Base-by-base conservation (phyloP, 768 basidiomycete species). In the Obba rivulosa region DNA sequence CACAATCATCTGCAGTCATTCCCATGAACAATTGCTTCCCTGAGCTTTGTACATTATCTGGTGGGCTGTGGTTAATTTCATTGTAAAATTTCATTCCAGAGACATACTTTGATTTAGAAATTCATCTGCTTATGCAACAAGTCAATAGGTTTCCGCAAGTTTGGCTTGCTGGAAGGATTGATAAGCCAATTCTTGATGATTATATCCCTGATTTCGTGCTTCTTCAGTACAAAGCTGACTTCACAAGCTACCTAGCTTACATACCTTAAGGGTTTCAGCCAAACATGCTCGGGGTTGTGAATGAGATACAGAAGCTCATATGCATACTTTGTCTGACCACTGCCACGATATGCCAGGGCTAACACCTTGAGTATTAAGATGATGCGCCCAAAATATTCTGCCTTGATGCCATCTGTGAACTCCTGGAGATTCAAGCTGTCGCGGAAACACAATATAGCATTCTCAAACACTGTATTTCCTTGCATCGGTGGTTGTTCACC, bases 101-200 rank as follows among this genome's bases (percentile, higher is more conserved):
- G n/a, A n/a, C n/a, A 34, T 16, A 66, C 68, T 59, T 67, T 68
- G 17, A 62, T 65, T 63, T 61, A 68, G 45, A 52, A 65, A 31
- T 68, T 66, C 28, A 61, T 31, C 41, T 68, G 68, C 35, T 68
- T 66, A 36, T 69, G 67, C 21, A 70, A 42, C 0, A 68, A 55
- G 31, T 69, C 67, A 0, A 69, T 53, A 20, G 61, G 57, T 0
- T 66, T 48, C 25, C 49, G 69, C 2, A 43, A 17, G 37, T 62
- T 56, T 0, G 42, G 25, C 35, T 57, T 54, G 7, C 65, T 64
- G 0, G 59, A 55, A 0, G 65, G 56, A 52, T 66, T 65, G 2
- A 65, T 47, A 0, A 70, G 61, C 67, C 68, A 69, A 35, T 69
- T 69, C 0, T 65, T 57, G 2, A 68, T 25, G 0, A 68, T 51